Conservation (phyloP, 345 rosid species). For the Brassica napus region Da-Ae NC_063446.1:17819001-17819500, state of each 20-base stretch:
- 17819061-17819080: background rate
- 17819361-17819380: constrained; percentile 72
- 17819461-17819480: constrained; percentile 74
- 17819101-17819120: constrained; percentile 15
- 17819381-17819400: constrained; percentile 79
- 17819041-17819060: background rate
- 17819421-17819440: constrained; percentile 78
- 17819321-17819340: constrained; percentile 62
- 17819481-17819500: constrained; percentile 80
- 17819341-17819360: constrained; percentile 76
- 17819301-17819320: background rate
- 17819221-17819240: constrained; percentile 8
- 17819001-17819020: no score
- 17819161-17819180: constrained; percentile 13
- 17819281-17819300: constrained; percentile 15
- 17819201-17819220: constrained; percentile 32
- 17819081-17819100: constrained; percentile 9
- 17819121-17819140: constrained; percentile 8
- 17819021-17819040: no score
- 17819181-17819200: constrained; percentile 26
- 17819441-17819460: constrained; percentile 74
- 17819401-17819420: constrained; percentile 79
- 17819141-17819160: background rate
- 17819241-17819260: background rate
- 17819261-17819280: constrained; percentile 9